These are phyloP conservation scores for Geotrichum siamense DNA, from an alignment of 1,139 yeast species.

Conservation along the genomic window DNA sequence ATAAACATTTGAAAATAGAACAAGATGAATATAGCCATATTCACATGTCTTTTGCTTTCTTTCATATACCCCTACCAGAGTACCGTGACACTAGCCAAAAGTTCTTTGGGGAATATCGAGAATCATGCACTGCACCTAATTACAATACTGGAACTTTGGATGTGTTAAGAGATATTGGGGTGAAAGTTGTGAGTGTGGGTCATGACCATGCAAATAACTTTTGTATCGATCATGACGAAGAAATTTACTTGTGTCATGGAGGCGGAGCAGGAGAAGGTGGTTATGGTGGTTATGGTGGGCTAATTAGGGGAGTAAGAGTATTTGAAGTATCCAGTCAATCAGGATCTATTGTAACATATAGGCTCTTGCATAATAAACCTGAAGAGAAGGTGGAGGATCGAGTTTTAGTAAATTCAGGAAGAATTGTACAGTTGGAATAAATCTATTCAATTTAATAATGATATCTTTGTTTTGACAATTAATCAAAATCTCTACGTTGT, in stretches of 20 bases:
- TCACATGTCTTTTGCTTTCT: constrained; percentile 76
- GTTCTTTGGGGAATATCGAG: constrained; percentile 54
- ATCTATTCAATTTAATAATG: too few species aligned
- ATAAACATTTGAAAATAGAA: constrained; percentile 33
- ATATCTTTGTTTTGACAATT: too few species aligned
- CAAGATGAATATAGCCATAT: constrained; percentile 38
- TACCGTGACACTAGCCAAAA: constrained; percentile 44
- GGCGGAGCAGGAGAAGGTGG: constrained; percentile 96
- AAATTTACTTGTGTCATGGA: constrained; percentile 84
- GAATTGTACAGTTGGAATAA: constrained; percentile 13
- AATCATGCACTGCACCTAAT: constrained; percentile 71
- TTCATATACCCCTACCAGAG: constrained; percentile 90
- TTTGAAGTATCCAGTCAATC: constrained; percentile 55
- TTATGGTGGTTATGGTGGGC: constrained; percentile 85
- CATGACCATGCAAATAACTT: constrained; percentile 95
- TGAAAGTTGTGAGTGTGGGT: constrained; percentile 70
- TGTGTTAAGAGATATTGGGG: constrained; percentile 54
- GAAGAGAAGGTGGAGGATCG: constrained; percentile 50
- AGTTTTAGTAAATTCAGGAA: constrained; percentile 47
- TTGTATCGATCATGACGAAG: constrained; percentile 51
- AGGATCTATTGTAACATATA: constrained; percentile 63
- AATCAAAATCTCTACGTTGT: too few species aligned
- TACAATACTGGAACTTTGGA: constrained; percentile 55
- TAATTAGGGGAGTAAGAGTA: constrained; percentile 63
- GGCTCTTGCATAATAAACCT: constrained; percentile 44